Evolutionary conservation across 345 rosid species (phyloP).

Genomic region (Syzygium oleosum): DNA sequence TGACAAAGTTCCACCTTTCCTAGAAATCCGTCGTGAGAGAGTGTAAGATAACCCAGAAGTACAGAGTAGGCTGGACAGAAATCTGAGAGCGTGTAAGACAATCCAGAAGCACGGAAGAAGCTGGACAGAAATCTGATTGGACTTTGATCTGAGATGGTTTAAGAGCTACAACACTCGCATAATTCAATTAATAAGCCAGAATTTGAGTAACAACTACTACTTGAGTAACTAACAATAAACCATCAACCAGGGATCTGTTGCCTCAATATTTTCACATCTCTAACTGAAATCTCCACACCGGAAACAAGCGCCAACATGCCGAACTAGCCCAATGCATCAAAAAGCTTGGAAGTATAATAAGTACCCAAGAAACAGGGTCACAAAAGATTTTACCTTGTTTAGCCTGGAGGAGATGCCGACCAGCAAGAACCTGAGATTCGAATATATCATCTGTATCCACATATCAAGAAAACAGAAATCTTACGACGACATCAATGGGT

Average conservation of each 20-base stretch:
- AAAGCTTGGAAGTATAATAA: not conserved
- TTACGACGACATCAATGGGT: not conserved
- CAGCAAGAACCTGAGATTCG: constrained; percentile 23
- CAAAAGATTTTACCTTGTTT: constrained; percentile 38
- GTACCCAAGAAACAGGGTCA: not conserved
- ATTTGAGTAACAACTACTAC: not conserved
- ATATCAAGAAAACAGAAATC: not conserved
- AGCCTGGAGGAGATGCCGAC: constrained; percentile 58
- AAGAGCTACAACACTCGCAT: not conserved
- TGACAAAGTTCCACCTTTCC: not conserved
- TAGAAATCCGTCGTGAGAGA: not conserved
- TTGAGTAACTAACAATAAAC: not conserved
- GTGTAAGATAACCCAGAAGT: not conserved
- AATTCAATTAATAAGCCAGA: not conserved
- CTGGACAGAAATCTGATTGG: not conserved
- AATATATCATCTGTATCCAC: constrained; percentile 30
- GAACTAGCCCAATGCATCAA: not conserved
- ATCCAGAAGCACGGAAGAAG: not conserved
- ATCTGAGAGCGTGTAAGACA: not conserved
- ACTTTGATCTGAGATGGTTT: not conserved
- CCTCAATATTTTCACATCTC: not conserved
- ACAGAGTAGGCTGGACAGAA: not conserved
- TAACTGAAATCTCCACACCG: not conserved
- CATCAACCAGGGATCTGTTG: not conserved
- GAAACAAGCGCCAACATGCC: not conserved